Evolutionary conservation across 2,329 filamentous ascomycete genomes (phyloP), one percentile per base, ranked within the genome.

Genomic region (Aspergillus ustus): DNA sequence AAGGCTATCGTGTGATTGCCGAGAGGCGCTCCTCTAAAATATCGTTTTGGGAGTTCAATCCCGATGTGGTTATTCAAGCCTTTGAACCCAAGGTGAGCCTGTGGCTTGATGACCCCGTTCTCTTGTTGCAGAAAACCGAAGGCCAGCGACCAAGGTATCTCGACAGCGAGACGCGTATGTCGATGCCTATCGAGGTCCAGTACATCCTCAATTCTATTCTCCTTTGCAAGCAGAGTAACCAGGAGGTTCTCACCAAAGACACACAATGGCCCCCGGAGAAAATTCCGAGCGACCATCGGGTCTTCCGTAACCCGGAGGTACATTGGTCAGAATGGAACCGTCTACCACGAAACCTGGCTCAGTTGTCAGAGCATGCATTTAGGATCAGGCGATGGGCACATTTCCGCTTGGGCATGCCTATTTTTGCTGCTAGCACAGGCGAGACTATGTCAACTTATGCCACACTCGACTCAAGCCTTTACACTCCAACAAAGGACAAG

Each of bases 311-410:
- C 37, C 79, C 78, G n/a, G 72, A 77, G 0, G 73, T 76, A 50
- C 75, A 80, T 6, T 83, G 80, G 63, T 75, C 76, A 13, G 77
- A 80, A 31, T 69, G 69, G 20, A 80, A 77, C 2, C 82, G 84
- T 61, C 78, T 79, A 37, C 86, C 90, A 3, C 76, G 75, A 11
- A 75, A 73, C 2, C 80, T 87, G 5, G 77, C 77, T 3, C 84
- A 93, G 61, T 82, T 91, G 17, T 92, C 87, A 4, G 84, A 91
- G 52, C 82, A 83, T 17, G 86, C 87, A 0, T 97, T 97, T 71
- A 84, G 91, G 7, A 83, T 96, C 34, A 84, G 89, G 45, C 87
- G 88, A 63, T 95, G 91, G 91, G 86, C 92, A 73, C 86, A 92
- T 62, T 89, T 91, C 70, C 62, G 77, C 25, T 57, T 78, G 37